These are phyloP conservation scores for Pholiota adiposa DNA, from an alignment of 1,284 basidiomycete species.

Conservation along the genomic window DNA sequence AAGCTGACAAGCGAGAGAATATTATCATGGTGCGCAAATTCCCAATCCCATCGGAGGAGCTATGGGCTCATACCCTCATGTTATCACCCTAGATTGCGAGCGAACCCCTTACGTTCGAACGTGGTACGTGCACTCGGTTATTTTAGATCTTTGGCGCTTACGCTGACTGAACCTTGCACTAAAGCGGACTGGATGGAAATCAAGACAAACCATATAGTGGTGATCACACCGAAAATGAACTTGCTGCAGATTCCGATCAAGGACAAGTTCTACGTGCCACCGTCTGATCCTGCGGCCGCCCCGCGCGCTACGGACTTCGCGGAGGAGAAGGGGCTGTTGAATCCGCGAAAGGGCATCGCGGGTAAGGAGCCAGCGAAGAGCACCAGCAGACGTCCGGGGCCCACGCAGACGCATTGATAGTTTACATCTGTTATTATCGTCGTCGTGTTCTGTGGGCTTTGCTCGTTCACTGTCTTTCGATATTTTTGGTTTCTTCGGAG, in stretches of 20 bases:
- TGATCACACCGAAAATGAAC: conserved; percentile 94
- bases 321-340: conserved; percentile 73
- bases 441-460: neutral
- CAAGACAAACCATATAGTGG: conserved; percentile 90
- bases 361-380: conserved; percentile 21
- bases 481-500: neutral
- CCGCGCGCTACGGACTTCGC: conserved; percentile 74
- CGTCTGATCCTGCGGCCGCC: conserved; percentile 71
- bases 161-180: conserved; percentile 3
- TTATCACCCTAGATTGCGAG: conserved; percentile 67
- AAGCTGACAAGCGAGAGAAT: conserved; percentile 93
- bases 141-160: neutral
- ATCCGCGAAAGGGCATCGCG: conserved; percentile 45
- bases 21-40: conserved; percentile 76
- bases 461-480: neutral
- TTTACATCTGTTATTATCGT: neutral
- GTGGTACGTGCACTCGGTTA: conserved; percentile 54
- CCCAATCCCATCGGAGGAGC: neutral
- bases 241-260: conserved; percentile 92
- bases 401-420: conserved; percentile 21
- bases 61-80: neutral
- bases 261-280: conserved; percentile 88
- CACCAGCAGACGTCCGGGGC: conserved; percentile 15
- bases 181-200: conserved; percentile 96
- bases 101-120: conserved; percentile 93